phyloP scores from a whole-genome alignment of 106 monocot genomes.

The Ottelia alismoides region DNA sequence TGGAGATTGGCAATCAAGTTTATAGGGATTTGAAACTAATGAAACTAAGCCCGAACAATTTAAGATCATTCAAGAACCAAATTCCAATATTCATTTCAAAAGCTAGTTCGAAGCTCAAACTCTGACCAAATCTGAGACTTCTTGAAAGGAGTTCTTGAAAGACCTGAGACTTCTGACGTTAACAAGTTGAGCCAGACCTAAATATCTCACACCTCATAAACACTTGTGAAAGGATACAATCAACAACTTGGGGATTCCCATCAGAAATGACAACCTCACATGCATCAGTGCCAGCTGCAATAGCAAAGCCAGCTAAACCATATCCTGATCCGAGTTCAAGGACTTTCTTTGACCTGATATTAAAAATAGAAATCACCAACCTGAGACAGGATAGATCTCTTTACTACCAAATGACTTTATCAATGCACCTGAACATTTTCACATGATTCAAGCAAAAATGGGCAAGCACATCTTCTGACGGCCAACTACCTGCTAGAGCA shows the following conservation, averaged over 20 bases:
- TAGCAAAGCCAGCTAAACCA: constrained; percentile 82
- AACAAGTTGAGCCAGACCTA: too few species aligned
- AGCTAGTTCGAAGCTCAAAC: too few species aligned
- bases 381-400: neutral
- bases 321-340: constrained; percentile 94
- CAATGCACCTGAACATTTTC: constrained; percentile 56
- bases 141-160: too few species aligned
- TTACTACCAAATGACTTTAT: too few species aligned
- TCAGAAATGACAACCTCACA: constrained; percentile 83
- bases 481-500: constrained; percentile 54
- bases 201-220: neutral
- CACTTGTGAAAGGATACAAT: constrained; percentile 65
- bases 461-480: constrained; percentile 82
- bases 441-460: constrained; percentile 54
- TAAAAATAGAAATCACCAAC: neutral
- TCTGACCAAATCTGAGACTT: too few species aligned
- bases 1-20: too few species aligned
- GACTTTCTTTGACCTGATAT: constrained; percentile 62
- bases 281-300: constrained; percentile 70
- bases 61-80: too few species aligned
- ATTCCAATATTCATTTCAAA: too few species aligned
- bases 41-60: too few species aligned
- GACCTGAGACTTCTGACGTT: too few species aligned
- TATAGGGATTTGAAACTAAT: too few species aligned
- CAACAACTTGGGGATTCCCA: constrained; percentile 89